Percentiles rank a stretch among this genome's conserved stretches.
Evolutionary conservation across 192 early-diverging fungal genomes (phyloP).

Genomic region (Phlyctochytrium bullatum): DNA sequence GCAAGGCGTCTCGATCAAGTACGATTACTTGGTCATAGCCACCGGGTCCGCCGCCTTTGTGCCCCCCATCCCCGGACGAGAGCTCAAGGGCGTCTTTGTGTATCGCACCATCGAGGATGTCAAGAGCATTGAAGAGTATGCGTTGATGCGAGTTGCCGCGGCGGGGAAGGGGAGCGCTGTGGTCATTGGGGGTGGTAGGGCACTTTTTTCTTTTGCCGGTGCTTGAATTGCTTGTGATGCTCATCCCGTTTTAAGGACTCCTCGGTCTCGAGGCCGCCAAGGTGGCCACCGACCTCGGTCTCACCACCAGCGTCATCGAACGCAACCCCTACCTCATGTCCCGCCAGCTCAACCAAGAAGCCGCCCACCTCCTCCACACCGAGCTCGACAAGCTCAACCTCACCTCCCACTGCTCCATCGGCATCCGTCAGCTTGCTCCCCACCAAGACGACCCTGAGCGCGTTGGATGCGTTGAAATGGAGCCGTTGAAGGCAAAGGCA

Average conservation of each 20-base stretch:
- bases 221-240: not conserved
- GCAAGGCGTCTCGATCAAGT: conserved; percentile 28
- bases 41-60: conserved; percentile 60
- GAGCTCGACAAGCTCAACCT: conserved; percentile 54
- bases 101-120: conserved; percentile 66
- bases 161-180: no score
- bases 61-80: conserved; percentile 47
- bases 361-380: conserved; percentile 41
- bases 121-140: conserved; percentile 47
- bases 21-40: conserved; percentile 58
- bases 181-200: conserved; percentile 66
- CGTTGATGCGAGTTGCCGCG: conserved; percentile 30
- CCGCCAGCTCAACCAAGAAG: conserved; percentile 60
- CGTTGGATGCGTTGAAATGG: not conserved
- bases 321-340: conserved; percentile 45
- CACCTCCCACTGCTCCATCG: not conserved
- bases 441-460: no score
- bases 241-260: conserved; percentile 16
- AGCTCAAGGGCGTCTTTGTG: conserved; percentile 54
- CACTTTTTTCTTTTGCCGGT: not conserved
- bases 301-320: conserved; percentile 53
- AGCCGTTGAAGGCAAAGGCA: not conserved
- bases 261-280: conserved; percentile 70
- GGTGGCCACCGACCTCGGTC: conserved; percentile 52
- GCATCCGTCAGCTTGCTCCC: no score